Evolutionary conservation across 2,329 filamentous ascomycete genomes (phyloP).

Genomic region (Stemphylium vesicarium): DNA sequence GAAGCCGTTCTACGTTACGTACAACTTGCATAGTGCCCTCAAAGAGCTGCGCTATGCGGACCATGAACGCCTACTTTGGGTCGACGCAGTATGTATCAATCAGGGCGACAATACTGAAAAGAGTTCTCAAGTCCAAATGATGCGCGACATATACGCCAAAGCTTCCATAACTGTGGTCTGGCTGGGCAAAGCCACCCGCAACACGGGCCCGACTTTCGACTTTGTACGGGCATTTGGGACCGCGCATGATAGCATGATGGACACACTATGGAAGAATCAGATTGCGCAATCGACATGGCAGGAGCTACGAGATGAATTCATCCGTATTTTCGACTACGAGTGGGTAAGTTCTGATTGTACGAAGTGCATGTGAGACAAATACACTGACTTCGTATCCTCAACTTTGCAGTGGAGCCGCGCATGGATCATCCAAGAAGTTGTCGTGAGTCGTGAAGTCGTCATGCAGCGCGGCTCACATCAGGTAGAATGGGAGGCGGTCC

Average conservation of each 20-base stretch:
- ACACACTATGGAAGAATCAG: neutral
- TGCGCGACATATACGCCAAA: constrained; percentile 15
- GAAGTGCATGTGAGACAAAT: too few species aligned
- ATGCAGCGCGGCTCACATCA: constrained; percentile 8
- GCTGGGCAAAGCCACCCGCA: constrained; percentile 8
- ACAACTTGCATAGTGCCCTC: constrained; percentile 12
- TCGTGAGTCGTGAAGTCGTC: constrained; percentile 2
- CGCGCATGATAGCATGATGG: neutral
- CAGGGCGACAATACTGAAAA: constrained; percentile 10
- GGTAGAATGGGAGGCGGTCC: neutral
- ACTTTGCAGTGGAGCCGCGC: constrained; percentile 12
- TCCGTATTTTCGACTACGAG: constrained; percentile 7
- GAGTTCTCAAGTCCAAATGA: constrained; percentile 14
- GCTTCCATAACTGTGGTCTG: constrained; percentile 10
- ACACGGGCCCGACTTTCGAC: neutral
- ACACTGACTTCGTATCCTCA: too few species aligned
- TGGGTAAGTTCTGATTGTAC: too few species aligned
- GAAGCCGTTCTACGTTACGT: constrained; percentile 3
- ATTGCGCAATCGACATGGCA: neutral
- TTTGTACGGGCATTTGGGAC: neutral
- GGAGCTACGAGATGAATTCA: neutral
- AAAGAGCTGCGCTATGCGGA: neutral
- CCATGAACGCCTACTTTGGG: constrained; percentile 3
- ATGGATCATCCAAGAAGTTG: constrained; percentile 14
- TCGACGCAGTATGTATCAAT: constrained; percentile 16